These are phyloP conservation scores for Kentomonas sorsogonicus DNA, from an alignment of 208 protist genomes.

Conservation along the genomic window DNA sequence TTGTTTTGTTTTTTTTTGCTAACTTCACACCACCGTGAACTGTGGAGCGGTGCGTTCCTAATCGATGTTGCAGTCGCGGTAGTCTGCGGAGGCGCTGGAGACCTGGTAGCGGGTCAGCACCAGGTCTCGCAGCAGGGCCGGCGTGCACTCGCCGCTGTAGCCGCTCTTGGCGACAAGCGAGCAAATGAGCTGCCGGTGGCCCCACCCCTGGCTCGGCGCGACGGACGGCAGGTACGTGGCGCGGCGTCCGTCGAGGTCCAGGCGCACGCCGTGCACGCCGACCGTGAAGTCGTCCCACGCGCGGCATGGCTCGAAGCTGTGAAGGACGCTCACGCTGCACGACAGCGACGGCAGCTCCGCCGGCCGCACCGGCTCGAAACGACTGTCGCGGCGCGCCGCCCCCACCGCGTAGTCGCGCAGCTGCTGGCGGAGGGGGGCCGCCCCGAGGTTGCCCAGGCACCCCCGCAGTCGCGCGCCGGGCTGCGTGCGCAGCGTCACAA, in stretches of 20 bases:
- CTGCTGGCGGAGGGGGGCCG: slow-evolving; percentile 59
- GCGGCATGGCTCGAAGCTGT: slow-evolving; percentile 66
- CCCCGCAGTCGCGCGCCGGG: slow-evolving; percentile 60
- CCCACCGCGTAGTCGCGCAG: slow-evolving; percentile 62
- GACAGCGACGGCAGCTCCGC: slow-evolving; percentile 53
- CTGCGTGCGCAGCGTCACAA: slow-evolving; percentile 65
- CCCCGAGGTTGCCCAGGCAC: slow-evolving; percentile 76
- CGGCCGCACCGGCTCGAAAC: slow-evolving; percentile 60
- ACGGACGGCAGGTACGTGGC: slow-evolving; percentile 83
- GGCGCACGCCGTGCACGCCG: slow-evolving; percentile 73
- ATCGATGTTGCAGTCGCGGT: slow-evolving; percentile 22
- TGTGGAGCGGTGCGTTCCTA: neutral
- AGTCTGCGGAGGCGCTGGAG: slow-evolving; percentile 32
- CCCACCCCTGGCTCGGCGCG: slow-evolving; percentile 64
- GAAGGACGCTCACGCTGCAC: slow-evolving; percentile 80
- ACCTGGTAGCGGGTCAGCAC: slow-evolving; percentile 73
- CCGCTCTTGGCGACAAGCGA: slow-evolving; percentile 71
- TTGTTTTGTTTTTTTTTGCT: neutral
- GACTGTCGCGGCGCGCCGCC: slow-evolving; percentile 67
- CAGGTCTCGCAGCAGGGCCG: slow-evolving; percentile 43
- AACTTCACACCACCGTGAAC: neutral
- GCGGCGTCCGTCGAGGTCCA: slow-evolving; percentile 50
- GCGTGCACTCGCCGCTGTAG: slow-evolving; percentile 43
- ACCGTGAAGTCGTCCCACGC: slow-evolving; percentile 81
- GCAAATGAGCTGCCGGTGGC: slow-evolving; percentile 55